Percentiles rank a stretch among this genome's conserved stretches.
These are phyloP conservation scores for Ophiostoma quercus DNA, from an alignment of 2,329 filamentous ascomycete genomes.

Conservation along the genomic window DNA sequence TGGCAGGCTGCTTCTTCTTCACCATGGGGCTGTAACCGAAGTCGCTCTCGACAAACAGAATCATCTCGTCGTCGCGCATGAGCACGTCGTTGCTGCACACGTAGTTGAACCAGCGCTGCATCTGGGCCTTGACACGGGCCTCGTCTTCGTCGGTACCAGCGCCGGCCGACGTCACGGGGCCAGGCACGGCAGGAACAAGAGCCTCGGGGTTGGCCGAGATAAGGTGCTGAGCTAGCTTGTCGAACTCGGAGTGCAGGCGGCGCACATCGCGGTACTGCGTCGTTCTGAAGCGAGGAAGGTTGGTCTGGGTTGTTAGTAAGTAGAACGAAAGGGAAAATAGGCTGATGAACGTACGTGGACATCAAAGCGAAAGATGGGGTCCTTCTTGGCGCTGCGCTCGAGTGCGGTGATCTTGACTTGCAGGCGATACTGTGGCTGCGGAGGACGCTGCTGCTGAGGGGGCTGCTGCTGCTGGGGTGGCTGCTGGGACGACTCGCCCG, in stretches of 20 bases:
- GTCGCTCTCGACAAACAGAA: conserved; percentile 97
- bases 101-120: conserved; percentile 94
- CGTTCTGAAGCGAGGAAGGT: conserved; percentile 94
- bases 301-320: conserved; percentile 61
- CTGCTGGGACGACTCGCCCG: conserved; percentile 7
- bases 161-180: conserved; percentile 88
- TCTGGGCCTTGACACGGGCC: conserved; percentile 73
- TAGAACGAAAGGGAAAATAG: no score
- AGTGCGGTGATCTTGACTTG: conserved; percentile 93
- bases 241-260: conserved; percentile 89
- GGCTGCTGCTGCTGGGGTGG: conserved; percentile 19
- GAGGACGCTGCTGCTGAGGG: conserved; percentile 34
- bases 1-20: conserved; percentile 93
- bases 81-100: conserved; percentile 88
- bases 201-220: conserved; percentile 97
- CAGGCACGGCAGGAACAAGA: conserved; percentile 87
- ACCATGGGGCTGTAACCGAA: conserved; percentile 97
- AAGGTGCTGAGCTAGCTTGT: conserved; percentile 91
- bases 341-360: conserved; percentile 66
- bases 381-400: conserved; percentile 90
- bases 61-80: conserved; percentile 93
- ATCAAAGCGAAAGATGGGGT: conserved; percentile 90
- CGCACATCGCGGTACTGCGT: conserved; percentile 98
- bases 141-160: conserved; percentile 97
- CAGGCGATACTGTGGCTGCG: conserved; percentile 68